Evolutionary conservation across 371 early-diverging fungal genomes (phyloP), one percentile per base, ranked within the genome.

Genomic region (Mucor piriformis): DNA sequence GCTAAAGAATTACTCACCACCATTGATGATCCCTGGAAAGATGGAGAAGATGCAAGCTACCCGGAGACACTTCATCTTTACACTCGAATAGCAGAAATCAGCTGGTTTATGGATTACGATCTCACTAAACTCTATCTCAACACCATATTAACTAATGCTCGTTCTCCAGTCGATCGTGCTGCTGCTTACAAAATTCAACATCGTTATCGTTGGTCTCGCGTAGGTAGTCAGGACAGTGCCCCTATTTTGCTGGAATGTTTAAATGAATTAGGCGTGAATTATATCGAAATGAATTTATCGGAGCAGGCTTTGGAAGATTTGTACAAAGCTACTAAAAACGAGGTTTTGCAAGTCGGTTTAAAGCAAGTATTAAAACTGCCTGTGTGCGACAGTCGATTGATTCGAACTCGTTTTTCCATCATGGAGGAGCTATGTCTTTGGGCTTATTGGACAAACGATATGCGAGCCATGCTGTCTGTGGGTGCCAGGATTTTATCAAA

Each of bases 361-460:
- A 54, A 69, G 11, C 67, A 66, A 0, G 63, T 77, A 3, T 61
- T 65, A 4, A 63, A 75, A n/a, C 35, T 73, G 11, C 70, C 74
- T 2, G 59, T 70, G 3, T 77, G 75, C 52, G 70, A 80, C 15
- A 67, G 64, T 51, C 67, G 70, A 1, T 44, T 74, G 38, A 71
- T 77, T n/a, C 73, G 72, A 16, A 77, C 75, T 5, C 61, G 73
- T 3, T 61, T 76, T 12, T 57, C 72, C 1, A 73, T 77, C 18
- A 54, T 80, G 59, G 77, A 80, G 62, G 77, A 80, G 23, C 16
- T 77, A 34, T 76, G 76, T 35, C 49, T 79, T 11, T 79, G 76
- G 76, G 76, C 72, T 1, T 76, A 67, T 15, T 73, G 70, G 72
- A 70, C 63, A 46, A 70, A 72, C 44, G 72, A 74, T 12, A 62